Percentiles rank a stretch among this genome's conserved stretches.
These are phyloP conservation scores for Lentinula sp. DNA, from an alignment of 768 basidiomycete genomes.

Conservation along the genomic window DNA sequence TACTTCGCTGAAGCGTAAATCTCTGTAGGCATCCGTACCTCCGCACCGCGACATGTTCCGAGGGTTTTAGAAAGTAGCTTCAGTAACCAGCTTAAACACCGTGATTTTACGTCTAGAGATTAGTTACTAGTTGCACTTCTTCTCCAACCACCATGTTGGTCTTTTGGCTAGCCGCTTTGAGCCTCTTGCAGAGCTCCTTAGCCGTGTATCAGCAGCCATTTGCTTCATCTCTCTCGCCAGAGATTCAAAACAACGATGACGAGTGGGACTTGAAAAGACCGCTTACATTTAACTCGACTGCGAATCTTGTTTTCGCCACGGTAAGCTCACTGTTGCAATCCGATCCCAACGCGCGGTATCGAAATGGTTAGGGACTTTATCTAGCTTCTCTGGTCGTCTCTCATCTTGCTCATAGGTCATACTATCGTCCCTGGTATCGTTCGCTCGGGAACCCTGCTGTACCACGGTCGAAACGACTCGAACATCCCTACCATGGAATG, in stretches of 20 bases:
- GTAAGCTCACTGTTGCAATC: not conserved
- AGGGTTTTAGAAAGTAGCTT: too few species aligned
- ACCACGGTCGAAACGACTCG: conserved; percentile 17
- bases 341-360: not conserved
- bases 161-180: not conserved
- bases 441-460: conserved; percentile 27
- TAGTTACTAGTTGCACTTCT: not conserved
- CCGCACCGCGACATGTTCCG: too few species aligned
- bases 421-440: conserved; percentile 25
- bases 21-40: too few species aligned
- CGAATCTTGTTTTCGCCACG: not conserved
- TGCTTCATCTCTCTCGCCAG: not conserved
- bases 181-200: not conserved
- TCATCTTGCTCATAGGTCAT: conserved; percentile 15
- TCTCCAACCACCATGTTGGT: not conserved
- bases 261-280: not conserved
- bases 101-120: not conserved
- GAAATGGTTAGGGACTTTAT: not conserved
- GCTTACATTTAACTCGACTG: not conserved
- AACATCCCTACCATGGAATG: conserved; percentile 18
- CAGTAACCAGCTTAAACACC: not conserved
- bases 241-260: not conserved
- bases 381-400: not conserved
- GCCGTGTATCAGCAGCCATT: not conserved
- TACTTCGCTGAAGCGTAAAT: too few species aligned